Base-by-base conservation (phyloP, 1,284 basidiomycete species). In the Trametes sp. region DNA sequence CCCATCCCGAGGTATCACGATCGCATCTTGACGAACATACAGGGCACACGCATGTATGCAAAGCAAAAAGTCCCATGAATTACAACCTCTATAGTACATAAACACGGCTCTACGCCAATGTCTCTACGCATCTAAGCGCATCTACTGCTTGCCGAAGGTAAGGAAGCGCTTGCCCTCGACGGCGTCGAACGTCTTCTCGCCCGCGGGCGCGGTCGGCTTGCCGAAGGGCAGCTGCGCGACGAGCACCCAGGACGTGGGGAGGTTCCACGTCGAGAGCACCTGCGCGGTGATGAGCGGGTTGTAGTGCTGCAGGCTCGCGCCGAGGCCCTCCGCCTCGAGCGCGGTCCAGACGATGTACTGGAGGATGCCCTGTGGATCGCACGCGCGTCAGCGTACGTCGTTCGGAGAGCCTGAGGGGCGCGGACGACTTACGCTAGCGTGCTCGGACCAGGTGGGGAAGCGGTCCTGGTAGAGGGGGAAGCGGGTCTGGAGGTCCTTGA, bases 251-350 rank as follows among this genome's bases (percentile, higher is more conserved):
- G 64, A 63, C n/a, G 59, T 29, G 57, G 70, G 70, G 26, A 71
- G 63, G 57, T 67, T 63, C 70, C 70, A 71, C 31, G 63, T 67
- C 16, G 64, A 46, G 57, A 61, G 61, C 36, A 71, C 70, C 67
- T 69, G 63, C 45, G 63, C 24, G 45, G 64, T 55, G 61, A 71
- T 70, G 61, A 71, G 67, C 38, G 68, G 68, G 70, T 71, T 71
- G 69, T 71, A 71, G 66, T 71, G 70, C 70, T 71, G 68, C 45
- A 71, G 70, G 41, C 62, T 64, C 14, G 70, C 70, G 54, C 70
- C 70, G 56, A 71, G 65, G 38, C 70, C 70, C 67, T 71, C 70
- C 33, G 53, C 51, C 67, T 70, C 70, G 53, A 71, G 69, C 41
- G 70, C 68, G 44, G 67, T 71, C 70, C 70, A 71, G 46, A 69